Evolutionary conservation across 2,329 filamentous ascomycete genomes (phyloP).

Genomic region (Fusarium miscanthi): DNA sequence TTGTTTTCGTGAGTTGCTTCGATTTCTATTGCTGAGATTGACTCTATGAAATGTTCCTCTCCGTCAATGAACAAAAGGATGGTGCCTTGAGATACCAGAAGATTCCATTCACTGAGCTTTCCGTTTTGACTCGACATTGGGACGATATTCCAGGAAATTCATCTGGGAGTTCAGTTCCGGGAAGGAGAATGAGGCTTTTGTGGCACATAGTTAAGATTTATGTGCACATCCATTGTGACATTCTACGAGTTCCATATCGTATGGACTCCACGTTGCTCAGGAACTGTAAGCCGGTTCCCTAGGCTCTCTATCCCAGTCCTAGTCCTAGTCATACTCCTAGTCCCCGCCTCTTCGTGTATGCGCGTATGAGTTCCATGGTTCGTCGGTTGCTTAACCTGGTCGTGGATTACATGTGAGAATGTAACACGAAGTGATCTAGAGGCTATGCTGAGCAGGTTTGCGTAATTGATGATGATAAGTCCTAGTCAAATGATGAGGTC

Average conservation of each 20-base stretch:
- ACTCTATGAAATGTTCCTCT: not conserved
- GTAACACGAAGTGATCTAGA: not conserved
- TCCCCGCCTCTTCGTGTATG: not conserved
- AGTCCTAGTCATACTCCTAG: no score
- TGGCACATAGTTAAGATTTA: not conserved
- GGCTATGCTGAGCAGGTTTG: not conserved
- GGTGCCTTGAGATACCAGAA: not conserved
- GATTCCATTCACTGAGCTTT: no score
- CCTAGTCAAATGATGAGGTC: not conserved
- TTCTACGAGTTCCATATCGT: not conserved
- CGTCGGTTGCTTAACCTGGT: not conserved
- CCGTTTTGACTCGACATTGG: not conserved
- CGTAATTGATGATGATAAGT: not conserved
- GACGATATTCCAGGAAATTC: not conserved
- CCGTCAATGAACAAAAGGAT: not conserved
- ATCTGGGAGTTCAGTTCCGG: fast-evolving
- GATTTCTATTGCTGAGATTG: not conserved
- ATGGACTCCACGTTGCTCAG: not conserved
- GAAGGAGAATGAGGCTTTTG: not conserved
- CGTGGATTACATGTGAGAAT: not conserved
- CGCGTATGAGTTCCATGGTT: not conserved
- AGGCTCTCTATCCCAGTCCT: not conserved
- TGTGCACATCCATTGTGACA: not conserved
- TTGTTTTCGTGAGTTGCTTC: no score
- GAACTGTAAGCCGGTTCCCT: not conserved